Evolutionary conservation across 2,329 filamentous ascomycete genomes (phyloP).

Genomic region (Pseudogymnoascus sp.): DNA sequence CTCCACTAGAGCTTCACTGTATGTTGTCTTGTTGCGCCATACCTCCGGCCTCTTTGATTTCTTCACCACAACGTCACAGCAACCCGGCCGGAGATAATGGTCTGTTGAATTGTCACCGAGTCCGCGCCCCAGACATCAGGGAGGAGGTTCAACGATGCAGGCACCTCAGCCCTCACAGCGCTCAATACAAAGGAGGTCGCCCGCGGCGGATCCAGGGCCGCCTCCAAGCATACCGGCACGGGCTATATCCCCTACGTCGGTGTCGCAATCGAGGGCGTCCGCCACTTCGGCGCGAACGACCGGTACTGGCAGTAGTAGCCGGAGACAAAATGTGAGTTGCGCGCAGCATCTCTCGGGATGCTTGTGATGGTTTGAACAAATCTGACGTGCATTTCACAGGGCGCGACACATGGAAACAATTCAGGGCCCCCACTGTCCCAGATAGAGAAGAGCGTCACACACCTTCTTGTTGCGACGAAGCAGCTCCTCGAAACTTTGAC

Average conservation of each 20-base stretch:
- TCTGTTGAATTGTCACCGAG: background rate
- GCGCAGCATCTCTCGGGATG: background rate
- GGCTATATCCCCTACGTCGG: slow-evolving; percentile 48
- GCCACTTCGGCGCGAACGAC: slow-evolving; percentile 56
- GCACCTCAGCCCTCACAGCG: slow-evolving; percentile 44
- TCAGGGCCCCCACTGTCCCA: slow-evolving; percentile 56
- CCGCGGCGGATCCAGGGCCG: slow-evolving; percentile 52
- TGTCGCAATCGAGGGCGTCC: slow-evolving; percentile 53
- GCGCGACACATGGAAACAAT: slow-evolving; percentile 5
- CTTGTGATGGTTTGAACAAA: background rate
- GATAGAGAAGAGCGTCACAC: slow-evolving; percentile 98
- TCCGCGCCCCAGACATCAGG: background rate
- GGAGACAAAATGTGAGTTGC: slow-evolving; percentile 50
- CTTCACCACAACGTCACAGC: background rate
- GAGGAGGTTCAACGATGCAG: slow-evolving; percentile 37
- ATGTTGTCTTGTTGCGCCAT: background rate
- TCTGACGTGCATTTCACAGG: background rate
- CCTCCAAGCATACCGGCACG: slow-evolving; percentile 47
- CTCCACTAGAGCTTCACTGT: background rate
- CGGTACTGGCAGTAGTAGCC: slow-evolving; percentile 39
- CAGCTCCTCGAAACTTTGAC: slow-evolving; percentile 95
- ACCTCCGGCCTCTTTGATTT: background rate
- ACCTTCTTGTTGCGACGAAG: slow-evolving; percentile 94
- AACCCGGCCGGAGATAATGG: slow-evolving; percentile 3
- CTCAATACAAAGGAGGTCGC: slow-evolving; percentile 52